Evolutionary conservation across 1,139 yeast species (phyloP), one percentile per base, ranked within the genome.

Genomic region (Kurtzmaniella natalensis): DNA sequence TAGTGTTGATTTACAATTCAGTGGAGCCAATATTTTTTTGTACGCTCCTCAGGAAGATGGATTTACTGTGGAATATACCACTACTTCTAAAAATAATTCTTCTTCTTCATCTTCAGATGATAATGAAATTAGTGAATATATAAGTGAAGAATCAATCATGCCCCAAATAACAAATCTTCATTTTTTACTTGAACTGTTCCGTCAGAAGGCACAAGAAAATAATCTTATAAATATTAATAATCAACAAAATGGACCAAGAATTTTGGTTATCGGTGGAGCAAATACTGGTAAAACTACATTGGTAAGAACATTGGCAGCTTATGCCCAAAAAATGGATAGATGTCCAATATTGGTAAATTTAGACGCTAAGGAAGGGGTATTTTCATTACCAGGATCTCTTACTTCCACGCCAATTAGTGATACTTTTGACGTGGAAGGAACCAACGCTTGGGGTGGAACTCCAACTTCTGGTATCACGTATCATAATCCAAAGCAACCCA

Each of bases 321-420:
- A 92, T 54, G 92, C 95, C 0, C 72, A 76, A 37, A 86, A 87
- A 48, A 70, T 77, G 70, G 76, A 72, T 35, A 72, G 73, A 38
- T 59, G 72, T 13, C 85, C 87, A 10, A 52, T 88, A 37, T 61
- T 82, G 25, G 86, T 89, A n/a, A 89, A 89, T 50, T 59, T 89
- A 37, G 85, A 89, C 51, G 95, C 97, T 1, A 61, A 73, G 26
- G 87, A 82, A 44, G 86, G 94, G 2, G 83, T 76, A 2, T 84
- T 83, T 53, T 70, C 86, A 0, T 68, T 83, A 7, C 96, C 98
- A 0, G 96, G 98, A 1, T 77, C 92, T 5, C 46, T 94, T 3
- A 72, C 94, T 0, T 96, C 95, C 0, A 81, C 94, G 0, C 86
- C 94, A 0, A 71, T 89, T 4, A 80, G 89, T 29, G 95, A 86